These are phyloP conservation scores for Eucalyptus marginata DNA, from an alignment of 345 rosid species.

Conservation along the genomic window DNA sequence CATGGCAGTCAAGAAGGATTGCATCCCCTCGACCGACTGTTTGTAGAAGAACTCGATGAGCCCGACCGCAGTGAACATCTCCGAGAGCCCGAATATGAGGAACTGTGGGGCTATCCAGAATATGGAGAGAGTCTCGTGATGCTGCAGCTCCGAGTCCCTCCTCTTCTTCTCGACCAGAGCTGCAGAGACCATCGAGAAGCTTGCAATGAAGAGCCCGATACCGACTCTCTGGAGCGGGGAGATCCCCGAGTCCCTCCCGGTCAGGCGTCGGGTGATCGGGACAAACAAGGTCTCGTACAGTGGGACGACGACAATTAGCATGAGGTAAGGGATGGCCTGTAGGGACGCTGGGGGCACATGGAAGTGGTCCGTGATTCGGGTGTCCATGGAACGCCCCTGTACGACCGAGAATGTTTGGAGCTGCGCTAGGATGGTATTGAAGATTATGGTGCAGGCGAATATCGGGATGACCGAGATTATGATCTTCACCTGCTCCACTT, in stretches of 20 bases:
- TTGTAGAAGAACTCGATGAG: conserved; percentile 94
- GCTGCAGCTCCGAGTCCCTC: conserved; percentile 32
- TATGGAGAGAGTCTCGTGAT: conserved; percentile 38
- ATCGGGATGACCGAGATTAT: conserved; percentile 73
- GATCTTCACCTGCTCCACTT: conserved; percentile 87
- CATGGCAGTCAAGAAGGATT: conserved; percentile 68
- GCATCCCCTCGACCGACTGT: conserved; percentile 63
- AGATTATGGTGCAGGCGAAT: conserved; percentile 83
- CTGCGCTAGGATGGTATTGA: conserved; percentile 93
- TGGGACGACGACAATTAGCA: conserved; percentile 79
- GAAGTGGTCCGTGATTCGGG: conserved; percentile 50
- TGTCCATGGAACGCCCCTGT: conserved; percentile 83
- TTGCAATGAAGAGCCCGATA: conserved; percentile 61
- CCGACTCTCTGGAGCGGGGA: conserved; percentile 75
- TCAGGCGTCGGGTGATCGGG: conserved; percentile 54
- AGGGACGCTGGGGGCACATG: conserved; percentile 93
- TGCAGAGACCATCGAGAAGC: conserved; percentile 89
- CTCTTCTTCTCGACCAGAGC: conserved; percentile 82
- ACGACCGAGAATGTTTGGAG: conserved; percentile 98
- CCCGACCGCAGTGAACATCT: conserved; percentile 95
- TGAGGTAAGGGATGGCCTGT: conserved; percentile 85
- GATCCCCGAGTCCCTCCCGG: conserved; percentile 70
- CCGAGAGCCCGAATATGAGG: conserved; percentile 87
- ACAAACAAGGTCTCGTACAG: conserved; percentile 62
- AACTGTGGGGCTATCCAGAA: conserved; percentile 96